Percentiles rank a stretch among this genome's conserved stretches.
Evolutionary conservation across 2,329 filamentous ascomycete species (phyloP).

Genomic region (Penicillium thymicola): DNA sequence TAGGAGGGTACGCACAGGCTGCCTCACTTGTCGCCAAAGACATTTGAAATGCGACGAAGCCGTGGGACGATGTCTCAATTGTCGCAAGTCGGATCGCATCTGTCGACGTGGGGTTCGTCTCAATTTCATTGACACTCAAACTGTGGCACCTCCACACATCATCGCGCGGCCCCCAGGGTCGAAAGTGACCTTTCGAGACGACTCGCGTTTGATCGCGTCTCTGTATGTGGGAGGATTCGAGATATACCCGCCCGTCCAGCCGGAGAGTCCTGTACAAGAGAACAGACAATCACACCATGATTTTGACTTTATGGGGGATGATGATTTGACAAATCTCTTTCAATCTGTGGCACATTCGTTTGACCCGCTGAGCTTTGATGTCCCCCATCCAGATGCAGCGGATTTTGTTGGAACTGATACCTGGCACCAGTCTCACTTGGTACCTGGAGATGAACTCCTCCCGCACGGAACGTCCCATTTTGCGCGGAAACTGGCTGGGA

Average conservation of each 20-base stretch:
- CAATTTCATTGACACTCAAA: slow-evolving; percentile 86
- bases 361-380: slow-evolving; percentile 46
- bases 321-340: slow-evolving; percentile 45
- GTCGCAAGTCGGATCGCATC: slow-evolving; percentile 77
- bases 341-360: slow-evolving; percentile 53
- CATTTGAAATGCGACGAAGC: slow-evolving; percentile 90
- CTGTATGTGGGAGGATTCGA: slow-evolving; percentile 79
- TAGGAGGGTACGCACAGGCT: slow-evolving; percentile 86
- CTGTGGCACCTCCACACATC: slow-evolving; percentile 61
- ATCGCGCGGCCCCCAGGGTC: slow-evolving; percentile 63
- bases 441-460: slow-evolving; percentile 24
- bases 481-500: slow-evolving; percentile 39
- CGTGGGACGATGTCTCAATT: slow-evolving; percentile 67
- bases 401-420: slow-evolving; percentile 29
- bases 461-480: slow-evolving; percentile 33
- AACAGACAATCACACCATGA: slow-evolving; percentile 20
- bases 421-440: slow-evolving; percentile 23
- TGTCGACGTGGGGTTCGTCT: slow-evolving; percentile 84
- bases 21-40: slow-evolving; percentile 81
- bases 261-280: slow-evolving; percentile 31
- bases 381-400: slow-evolving; percentile 35
- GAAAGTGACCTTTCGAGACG: slow-evolving; percentile 76
- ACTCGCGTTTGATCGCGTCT: slow-evolving; percentile 84
- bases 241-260: slow-evolving; percentile 62
- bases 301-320: slow-evolving; percentile 29